Evolutionary conservation across 352 stramenopile genomes (phyloP), one percentile per base, ranked within the genome.

Genomic region (Saprolegnia diclina): DNA sequence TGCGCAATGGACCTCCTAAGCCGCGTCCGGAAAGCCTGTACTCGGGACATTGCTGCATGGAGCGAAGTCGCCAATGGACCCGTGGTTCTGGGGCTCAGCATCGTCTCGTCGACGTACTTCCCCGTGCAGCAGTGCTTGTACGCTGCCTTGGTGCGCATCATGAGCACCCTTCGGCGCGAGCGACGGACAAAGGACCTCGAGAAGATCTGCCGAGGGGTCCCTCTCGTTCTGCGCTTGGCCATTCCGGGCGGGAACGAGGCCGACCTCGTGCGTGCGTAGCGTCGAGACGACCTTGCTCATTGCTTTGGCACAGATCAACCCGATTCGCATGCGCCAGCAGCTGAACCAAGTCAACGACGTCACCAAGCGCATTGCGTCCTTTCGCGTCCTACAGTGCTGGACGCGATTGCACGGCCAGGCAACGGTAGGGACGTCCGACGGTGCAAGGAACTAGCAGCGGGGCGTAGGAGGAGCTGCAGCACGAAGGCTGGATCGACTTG

Each of bases 121-220:
- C 63, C 46, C 1, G 37, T 69, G 22, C 63, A 69, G 63, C 22
- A 48, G 42, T 69, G 63, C 63, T 61, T 69, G 53, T 69, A 61
- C 29, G n/a, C 26, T 16, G 9, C 63, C 10, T 32, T 69, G 45
- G 21, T 35, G 40, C 46, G 6, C n/a, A 61, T 69, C 35, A 13
- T 69, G 11, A n/a, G 63, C 16, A 38, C 22, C 16, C 29, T 69
- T 13, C 13, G 22, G 21, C 46, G 29, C 4, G 42, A 38, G 13
- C 24, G 54, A 9, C 46, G 22, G 22, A 18, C 11, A 59, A 24
- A 35, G n/a, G 63, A 62, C 6, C 37, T 69, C n/a, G 45, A 69
- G 13, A 42, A 19, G n/a, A 21, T 69, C 14, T 38, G 48, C 35
- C 18, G 16, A 45, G 18, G 10, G 29, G 18, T 69, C 11, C 63